Percentiles rank a stretch among this genome's conserved stretches.
Evolutionary conservation across 345 rosid species (phyloP).

Genomic region (Firmiana major): DNA sequence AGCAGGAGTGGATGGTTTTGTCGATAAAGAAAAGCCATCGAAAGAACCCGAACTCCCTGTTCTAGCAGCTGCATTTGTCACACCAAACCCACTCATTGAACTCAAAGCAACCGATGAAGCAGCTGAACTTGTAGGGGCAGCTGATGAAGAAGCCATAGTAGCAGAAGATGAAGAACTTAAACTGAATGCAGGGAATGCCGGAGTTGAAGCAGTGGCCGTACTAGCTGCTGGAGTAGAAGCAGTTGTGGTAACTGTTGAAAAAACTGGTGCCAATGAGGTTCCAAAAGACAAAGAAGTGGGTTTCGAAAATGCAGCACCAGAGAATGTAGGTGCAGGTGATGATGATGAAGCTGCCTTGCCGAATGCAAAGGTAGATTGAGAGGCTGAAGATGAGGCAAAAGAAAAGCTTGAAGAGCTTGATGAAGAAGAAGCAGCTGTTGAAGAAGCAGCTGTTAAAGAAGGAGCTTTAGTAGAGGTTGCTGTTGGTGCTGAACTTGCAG

Average conservation of each 20-base stretch:
- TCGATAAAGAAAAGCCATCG: slow-evolving; percentile 62
- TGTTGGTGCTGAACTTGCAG: slow-evolving; percentile 23
- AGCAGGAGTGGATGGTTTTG: slow-evolving; percentile 36
- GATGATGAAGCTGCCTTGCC: slow-evolving; percentile 38
- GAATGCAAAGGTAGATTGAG: slow-evolving; percentile 43
- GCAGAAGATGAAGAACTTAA: slow-evolving; percentile 33
- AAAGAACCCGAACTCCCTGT: slow-evolving; percentile 48
- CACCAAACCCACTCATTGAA: slow-evolving; percentile 54
- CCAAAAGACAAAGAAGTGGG: slow-evolving; percentile 33
- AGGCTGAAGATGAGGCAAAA: slow-evolving; percentile 39
- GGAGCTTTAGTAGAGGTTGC: slow-evolving; percentile 20
- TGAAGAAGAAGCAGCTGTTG: too few relatives aligned
- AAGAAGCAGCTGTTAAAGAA: slow-evolving; percentile 21
- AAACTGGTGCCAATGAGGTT: slow-evolving; percentile 32
- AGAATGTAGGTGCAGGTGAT: slow-evolving; percentile 35
- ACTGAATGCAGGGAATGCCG: slow-evolving; percentile 45
- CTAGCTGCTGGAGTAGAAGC: slow-evolving; percentile 27
- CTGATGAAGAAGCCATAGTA: slow-evolving; percentile 18
- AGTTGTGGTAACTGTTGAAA: slow-evolving; percentile 54
- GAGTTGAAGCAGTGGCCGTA: slow-evolving; percentile 38
- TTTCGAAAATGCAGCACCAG: slow-evolving; percentile 28
- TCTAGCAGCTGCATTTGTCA: slow-evolving; percentile 40
- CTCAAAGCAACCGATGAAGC: slow-evolving; percentile 31
- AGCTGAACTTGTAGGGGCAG: slow-evolving; percentile 33
- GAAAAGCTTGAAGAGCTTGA: slow-evolving; percentile 42